Percentiles rank a stretch among this genome's conserved stretches.
These are phyloP conservation scores for Leccinellum luteum DNA, from an alignment of 768 basidiomycete genomes.

Conservation along the genomic window DNA sequence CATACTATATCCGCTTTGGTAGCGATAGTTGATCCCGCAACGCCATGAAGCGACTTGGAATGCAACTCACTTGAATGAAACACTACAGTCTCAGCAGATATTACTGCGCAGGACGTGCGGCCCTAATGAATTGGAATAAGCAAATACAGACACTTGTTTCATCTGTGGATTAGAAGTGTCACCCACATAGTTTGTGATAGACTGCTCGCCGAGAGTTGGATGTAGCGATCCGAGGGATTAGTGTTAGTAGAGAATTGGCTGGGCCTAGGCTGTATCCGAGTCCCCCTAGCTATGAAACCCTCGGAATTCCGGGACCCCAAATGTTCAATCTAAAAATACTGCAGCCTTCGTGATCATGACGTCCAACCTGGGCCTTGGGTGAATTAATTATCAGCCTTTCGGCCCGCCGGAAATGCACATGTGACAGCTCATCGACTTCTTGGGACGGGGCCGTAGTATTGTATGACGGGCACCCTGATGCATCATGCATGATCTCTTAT, in stretches of 20 bases:
- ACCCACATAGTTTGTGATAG: too few species aligned
- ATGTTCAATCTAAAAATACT: neutral
- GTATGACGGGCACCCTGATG: neutral
- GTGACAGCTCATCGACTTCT: neutral
- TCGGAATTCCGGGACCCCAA: neutral
- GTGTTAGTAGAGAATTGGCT: too few species aligned
- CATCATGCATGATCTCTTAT: neutral
- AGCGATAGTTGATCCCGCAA: neutral
- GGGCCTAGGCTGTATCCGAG: too few species aligned
- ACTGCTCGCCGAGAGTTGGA: too few species aligned
- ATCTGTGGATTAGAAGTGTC: too few species aligned
- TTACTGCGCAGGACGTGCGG: neutral
- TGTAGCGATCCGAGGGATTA: too few species aligned
- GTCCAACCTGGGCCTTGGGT: neutral
- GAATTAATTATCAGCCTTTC: neutral
- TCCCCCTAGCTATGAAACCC: neutral
- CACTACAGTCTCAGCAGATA: neutral
- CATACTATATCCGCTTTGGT: neutral
- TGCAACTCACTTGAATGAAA: neutral
- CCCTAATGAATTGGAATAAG: too few species aligned
- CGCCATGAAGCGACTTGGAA: neutral
- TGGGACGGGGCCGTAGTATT: neutral
- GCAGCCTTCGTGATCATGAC: neutral
- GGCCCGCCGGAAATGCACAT: neutral
- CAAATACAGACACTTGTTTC: too few species aligned